phyloP scores from a whole-genome alignment of 768 basidiomycete species.

The Auricularia cornea region DNA sequence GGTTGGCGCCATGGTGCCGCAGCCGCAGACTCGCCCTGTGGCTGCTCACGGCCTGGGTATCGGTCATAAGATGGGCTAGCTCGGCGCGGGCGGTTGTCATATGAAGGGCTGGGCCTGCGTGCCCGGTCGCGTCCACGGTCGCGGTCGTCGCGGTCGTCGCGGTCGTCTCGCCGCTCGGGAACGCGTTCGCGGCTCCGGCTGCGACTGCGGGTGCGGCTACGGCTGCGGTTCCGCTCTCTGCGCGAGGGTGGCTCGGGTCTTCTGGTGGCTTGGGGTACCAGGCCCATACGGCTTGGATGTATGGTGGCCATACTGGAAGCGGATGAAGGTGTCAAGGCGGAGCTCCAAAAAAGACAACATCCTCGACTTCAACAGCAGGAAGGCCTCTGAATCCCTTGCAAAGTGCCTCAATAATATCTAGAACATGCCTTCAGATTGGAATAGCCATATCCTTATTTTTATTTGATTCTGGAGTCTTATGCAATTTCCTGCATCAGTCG shows the following conservation, averaged over 20 bases:
- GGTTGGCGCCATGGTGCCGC: slow-evolving; percentile 38
- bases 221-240: slow-evolving; percentile 19
- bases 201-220: slow-evolving; percentile 16
- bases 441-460: too few relatives aligned
- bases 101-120: slow-evolving; percentile 36
- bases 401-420: too few relatives aligned
- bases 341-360: background rate
- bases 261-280: slow-evolving; percentile 48
- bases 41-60: slow-evolving; percentile 36
- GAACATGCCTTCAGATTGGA: too few relatives aligned
- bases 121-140: slow-evolving; percentile 18
- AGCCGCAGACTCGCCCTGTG: slow-evolving; percentile 16
- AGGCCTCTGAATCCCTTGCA: too few relatives aligned
- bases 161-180: slow-evolving; percentile 16
- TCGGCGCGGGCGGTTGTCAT: slow-evolving; percentile 12
- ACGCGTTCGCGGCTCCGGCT: slow-evolving; percentile 7
- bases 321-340: background rate
- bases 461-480: too few relatives aligned
- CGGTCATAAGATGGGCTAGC: slow-evolving; percentile 42
- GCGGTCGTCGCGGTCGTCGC: background rate
- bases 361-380: too few relatives aligned
- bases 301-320: slow-evolving; percentile 50
- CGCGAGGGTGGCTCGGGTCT: too few relatives aligned
- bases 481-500: too few relatives aligned
- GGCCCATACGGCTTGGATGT: slow-evolving; percentile 62